Conservation (phyloP, 345 rosid genomes). For the Linum tenue region DNA sequence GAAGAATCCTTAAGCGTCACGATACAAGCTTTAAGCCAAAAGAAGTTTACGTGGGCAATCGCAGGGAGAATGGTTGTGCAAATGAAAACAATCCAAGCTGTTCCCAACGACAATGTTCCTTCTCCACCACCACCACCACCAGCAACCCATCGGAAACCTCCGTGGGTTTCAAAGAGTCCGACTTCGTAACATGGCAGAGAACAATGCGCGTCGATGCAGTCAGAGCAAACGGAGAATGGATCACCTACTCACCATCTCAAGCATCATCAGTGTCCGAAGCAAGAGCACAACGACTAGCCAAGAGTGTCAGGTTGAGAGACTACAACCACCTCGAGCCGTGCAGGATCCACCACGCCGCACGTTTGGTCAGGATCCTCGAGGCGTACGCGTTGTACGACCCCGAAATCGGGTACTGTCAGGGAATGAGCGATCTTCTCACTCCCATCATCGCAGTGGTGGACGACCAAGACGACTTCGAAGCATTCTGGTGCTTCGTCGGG, state of each 20-base stretch:
- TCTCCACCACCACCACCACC: constrained; percentile 24
- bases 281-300: constrained; percentile 50
- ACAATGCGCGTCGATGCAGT: constrained; percentile 87
- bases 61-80: constrained; percentile 22
- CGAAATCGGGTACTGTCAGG: constrained; percentile 57
- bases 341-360: constrained; percentile 74
- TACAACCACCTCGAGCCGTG: constrained; percentile 76
- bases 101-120: constrained; percentile 35
- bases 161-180: constrained; percentile 36
- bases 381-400: constrained; percentile 77
- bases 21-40: constrained; percentile 21
- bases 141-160: constrained; percentile 4
- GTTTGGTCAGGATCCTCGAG: constrained; percentile 76
- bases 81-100: constrained; percentile 20
- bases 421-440: constrained; percentile 91
- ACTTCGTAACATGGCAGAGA: constrained; percentile 77
- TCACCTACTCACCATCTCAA: constrained; percentile 54
- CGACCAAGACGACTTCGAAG: constrained; percentile 55
- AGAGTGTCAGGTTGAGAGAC: constrained; percentile 56
- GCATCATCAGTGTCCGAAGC: constrained; percentile 44
- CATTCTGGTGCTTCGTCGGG: constrained; percentile 90
- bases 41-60: too few species aligned
- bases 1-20: constrained; percentile 38
- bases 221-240: constrained; percentile 80
- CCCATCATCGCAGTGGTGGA: constrained; percentile 59